Evolutionary conservation across 371 early-diverging fungal genomes (phyloP).

Genomic region (Phascolomyces articulosus): DNA sequence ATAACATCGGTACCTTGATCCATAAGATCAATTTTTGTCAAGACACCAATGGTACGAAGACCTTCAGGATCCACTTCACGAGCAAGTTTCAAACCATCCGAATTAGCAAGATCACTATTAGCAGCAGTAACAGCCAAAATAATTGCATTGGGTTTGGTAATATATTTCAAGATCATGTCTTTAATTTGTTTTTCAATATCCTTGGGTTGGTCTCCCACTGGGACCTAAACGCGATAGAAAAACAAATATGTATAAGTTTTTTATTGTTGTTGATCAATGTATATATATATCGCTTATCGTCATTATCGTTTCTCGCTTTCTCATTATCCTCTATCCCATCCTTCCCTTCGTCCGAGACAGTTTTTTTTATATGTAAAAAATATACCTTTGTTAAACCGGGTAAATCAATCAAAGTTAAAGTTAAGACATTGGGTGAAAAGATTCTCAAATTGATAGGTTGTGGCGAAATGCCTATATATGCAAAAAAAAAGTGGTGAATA

Average conservation of each 20-base stretch:
- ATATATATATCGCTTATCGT: too few relatives aligned
- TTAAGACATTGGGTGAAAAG: constrained; percentile 95
- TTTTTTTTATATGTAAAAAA: constrained; percentile 1
- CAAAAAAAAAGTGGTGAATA: neutral
- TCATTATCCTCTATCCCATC: too few relatives aligned
- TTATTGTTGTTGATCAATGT: too few relatives aligned
- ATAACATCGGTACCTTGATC: constrained; percentile 99
- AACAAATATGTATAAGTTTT: too few relatives aligned
- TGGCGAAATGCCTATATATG: constrained; percentile 75
- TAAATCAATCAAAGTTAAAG: constrained; percentile 97
- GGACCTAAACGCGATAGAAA: constrained; percentile 72
- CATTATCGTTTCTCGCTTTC: too few relatives aligned
- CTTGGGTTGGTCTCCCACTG: constrained; percentile 98
- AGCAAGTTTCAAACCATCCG: constrained; percentile 97
- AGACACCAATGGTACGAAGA: constrained; percentile 97
- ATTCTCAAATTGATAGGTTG: constrained; percentile 96
- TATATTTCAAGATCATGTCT: constrained; percentile 96
- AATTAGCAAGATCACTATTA: constrained; percentile 98
- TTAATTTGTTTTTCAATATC: constrained; percentile 98
- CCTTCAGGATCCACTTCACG: constrained; percentile 99
- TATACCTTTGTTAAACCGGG: constrained; percentile 94
- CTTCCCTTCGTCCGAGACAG: neutral
- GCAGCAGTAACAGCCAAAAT: constrained; percentile 99
- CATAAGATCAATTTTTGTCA: constrained; percentile 99
- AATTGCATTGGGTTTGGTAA: constrained; percentile 94